phyloP scores from a whole-genome alignment of 2,329 filamentous ascomycete species.

The Exophiala aquamarina region DNA sequence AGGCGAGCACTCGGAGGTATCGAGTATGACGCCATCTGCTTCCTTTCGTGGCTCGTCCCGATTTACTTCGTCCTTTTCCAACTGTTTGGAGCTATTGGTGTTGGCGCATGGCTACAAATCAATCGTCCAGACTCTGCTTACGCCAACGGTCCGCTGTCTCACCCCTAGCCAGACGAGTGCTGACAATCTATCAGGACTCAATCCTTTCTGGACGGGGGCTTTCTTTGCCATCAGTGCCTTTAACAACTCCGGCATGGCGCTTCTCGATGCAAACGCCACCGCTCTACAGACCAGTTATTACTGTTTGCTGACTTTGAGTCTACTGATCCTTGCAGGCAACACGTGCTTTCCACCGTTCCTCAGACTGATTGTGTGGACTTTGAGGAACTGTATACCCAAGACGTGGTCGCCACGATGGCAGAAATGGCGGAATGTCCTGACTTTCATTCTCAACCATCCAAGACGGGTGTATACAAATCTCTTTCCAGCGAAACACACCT shows the following conservation, averaged over 20 bases:
- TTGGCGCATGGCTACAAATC: slow-evolving; percentile 45
- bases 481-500: slow-evolving; percentile 60
- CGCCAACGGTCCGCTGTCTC: slow-evolving; percentile 42
- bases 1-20: slow-evolving; percentile 43
- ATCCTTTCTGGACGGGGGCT: slow-evolving; percentile 46
- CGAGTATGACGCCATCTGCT: slow-evolving; percentile 42
- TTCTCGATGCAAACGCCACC: slow-evolving; percentile 52
- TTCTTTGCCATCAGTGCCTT: slow-evolving; percentile 48
- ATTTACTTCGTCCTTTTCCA: slow-evolving; percentile 47
- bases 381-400: slow-evolving; percentile 48
- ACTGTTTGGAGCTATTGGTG: slow-evolving; percentile 42
- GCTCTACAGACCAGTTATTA: slow-evolving; percentile 33
- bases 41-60: slow-evolving; percentile 32
- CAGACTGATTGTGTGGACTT: slow-evolving; percentile 58
- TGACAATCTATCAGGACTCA: no score
- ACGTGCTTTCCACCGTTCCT: slow-evolving; percentile 56
- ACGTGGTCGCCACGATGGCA: slow-evolving; percentile 35
- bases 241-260: slow-evolving; percentile 50
- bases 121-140: slow-evolving; percentile 37
- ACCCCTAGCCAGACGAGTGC: no score
- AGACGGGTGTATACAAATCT: slow-evolving; percentile 63
- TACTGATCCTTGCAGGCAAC: slow-evolving; percentile 37
- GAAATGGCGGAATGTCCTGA: slow-evolving; percentile 45
- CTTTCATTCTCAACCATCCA: slow-evolving; percentile 63
- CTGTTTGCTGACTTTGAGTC: slow-evolving; percentile 32